These are phyloP conservation scores for Neurospora sublineolata DNA, from an alignment of 495 filamentous ascomycete genomes.

Conservation along the genomic window DNA sequence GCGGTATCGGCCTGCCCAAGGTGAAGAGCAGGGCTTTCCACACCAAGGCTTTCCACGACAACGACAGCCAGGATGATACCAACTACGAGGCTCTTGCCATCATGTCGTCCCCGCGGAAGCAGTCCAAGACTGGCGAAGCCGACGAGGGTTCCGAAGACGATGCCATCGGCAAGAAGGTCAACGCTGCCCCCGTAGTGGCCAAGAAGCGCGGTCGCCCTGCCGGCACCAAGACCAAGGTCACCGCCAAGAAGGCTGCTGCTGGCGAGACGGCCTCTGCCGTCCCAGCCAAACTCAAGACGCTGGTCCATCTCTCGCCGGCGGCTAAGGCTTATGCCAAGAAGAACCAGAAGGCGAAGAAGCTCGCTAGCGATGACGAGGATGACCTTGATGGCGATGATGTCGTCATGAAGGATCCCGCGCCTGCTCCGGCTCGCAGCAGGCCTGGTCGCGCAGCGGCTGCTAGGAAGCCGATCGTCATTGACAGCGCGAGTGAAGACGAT, in stretches of 20 bases:
- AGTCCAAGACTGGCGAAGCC: slow-evolving; percentile 44
- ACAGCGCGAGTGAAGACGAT: slow-evolving; percentile 24
- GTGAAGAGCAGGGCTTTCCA: slow-evolving; percentile 34
- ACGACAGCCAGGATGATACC: slow-evolving; percentile 62
- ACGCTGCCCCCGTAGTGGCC: slow-evolving; percentile 27
- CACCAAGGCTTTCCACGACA: slow-evolving; percentile 38
- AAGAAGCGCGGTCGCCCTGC: slow-evolving; percentile 45
- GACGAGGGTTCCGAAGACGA: slow-evolving; percentile 55
- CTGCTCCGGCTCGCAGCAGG: slow-evolving; percentile 30
- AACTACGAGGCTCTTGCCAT: slow-evolving; percentile 75
- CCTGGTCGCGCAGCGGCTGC: slow-evolving; percentile 37
- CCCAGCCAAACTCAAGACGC: slow-evolving; percentile 29
- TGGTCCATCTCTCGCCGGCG: slow-evolving; percentile 50
- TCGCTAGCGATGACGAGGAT: slow-evolving; percentile 28
- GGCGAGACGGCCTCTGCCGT: slow-evolving; percentile 6
- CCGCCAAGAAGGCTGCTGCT: slow-evolving; percentile 20
- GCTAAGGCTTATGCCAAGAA: slow-evolving; percentile 76
- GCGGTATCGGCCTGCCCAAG: slow-evolving; percentile 28
- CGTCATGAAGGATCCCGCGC: slow-evolving; percentile 24
- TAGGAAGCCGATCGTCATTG: slow-evolving; percentile 27
- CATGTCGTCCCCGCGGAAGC: slow-evolving; percentile 39
- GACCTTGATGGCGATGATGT: slow-evolving; percentile 31
- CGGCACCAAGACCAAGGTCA: slow-evolving; percentile 34
- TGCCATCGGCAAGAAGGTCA: slow-evolving; percentile 29
- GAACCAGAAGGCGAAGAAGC: slow-evolving; percentile 43